Evolutionary conservation across 179 eudicot genomes (phyloP), one percentile per base, ranked within the genome.

Genomic region (Spergularia azorica): DNA sequence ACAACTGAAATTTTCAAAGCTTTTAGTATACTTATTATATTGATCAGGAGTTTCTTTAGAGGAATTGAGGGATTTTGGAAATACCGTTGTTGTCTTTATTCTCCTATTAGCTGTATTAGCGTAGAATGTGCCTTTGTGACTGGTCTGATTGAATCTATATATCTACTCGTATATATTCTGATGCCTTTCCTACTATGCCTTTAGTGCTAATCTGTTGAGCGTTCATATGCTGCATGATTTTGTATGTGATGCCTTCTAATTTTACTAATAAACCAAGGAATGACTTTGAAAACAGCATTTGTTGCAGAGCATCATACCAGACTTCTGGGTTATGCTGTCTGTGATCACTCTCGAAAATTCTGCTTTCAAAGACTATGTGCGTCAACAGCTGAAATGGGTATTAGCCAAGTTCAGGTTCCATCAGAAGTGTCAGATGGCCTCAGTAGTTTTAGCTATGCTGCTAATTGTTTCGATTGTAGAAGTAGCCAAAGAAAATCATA

Each of bases 201-300:
- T 76, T 59, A 54, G 64, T 58, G 48, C 38, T 41, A 65, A 63
- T 67, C 66, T 13, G 72, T 72, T 18, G 72, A 76, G 43, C 38
- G 72, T 20, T 67, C 55, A 39, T 65, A 58, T 76, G 72, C 72
- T 76, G 78, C 46, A 65, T 15, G 20, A 38, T 39, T 63, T 32
- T 41, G 48, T 63, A 16, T 59, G 39, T 75, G 72, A 56, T 65
- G 68, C 9, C 6, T 36, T 76, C 26, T 62, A 57, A 39, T 21
- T 75, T 54, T 36, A 67, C 55, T 52, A 41, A 9, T 39, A 54
- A 18, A 36, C 38, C 65, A n/a, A 56, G 32, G 17, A 59, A 76
- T 76, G 72, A 56, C 72, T 66, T 52, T 76, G 70, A 70, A 76
- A 66, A 70, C 79, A 67, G 79, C 62, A 20, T 20, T 66, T 51